These are phyloP conservation scores for Myxozyma mucilagina DNA, from an alignment of 805 yeast genomes.

Conservation along the genomic window DNA sequence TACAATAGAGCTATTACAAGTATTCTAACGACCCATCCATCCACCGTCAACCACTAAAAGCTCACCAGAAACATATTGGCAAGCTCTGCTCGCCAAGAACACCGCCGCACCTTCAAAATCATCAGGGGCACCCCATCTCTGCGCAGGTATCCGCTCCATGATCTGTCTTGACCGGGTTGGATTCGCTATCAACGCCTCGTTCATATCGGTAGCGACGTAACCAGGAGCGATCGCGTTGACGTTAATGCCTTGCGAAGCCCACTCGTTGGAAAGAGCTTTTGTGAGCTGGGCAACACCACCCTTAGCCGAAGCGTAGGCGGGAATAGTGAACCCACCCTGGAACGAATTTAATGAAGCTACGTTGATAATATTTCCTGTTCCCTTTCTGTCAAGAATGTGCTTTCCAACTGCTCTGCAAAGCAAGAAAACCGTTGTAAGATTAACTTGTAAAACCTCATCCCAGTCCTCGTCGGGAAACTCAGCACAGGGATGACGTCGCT, in stretches of 20 bases:
- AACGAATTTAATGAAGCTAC: conserved; percentile 48
- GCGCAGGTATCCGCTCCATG: conserved; percentile 47
- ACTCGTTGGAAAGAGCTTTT: conserved; percentile 48
- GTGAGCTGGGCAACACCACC: conserved; percentile 46
- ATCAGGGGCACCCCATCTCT: conserved; percentile 51
- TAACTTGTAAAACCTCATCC: conserved; percentile 46
- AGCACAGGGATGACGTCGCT: conserved; percentile 40
- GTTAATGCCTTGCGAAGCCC: conserved; percentile 48
- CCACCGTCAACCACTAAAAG: conserved; percentile 45
- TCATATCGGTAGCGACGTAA: conserved; percentile 51
- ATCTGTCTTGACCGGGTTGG: conserved; percentile 38
- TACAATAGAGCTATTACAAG: neutral
- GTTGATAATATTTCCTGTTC: conserved; percentile 47
- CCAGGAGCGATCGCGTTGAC: conserved; percentile 56
- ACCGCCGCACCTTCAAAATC: conserved; percentile 51
- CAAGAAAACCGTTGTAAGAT: conserved; percentile 44
- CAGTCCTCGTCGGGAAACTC: conserved; percentile 45
- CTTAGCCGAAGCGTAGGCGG: conserved; percentile 48
- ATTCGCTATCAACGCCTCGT: conserved; percentile 39
- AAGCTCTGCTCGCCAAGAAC: conserved; percentile 53
- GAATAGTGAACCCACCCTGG: conserved; percentile 45
- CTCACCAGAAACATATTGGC: conserved; percentile 55
- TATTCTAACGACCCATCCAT: conserved; percentile 27
- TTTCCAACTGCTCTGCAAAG: conserved; percentile 45
- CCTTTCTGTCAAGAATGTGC: conserved; percentile 42